Evolutionary conservation across 495 filamentous ascomycete genomes (phyloP), one percentile per base, ranked within the genome.

Genomic region (Penicillium waksmanii): DNA sequence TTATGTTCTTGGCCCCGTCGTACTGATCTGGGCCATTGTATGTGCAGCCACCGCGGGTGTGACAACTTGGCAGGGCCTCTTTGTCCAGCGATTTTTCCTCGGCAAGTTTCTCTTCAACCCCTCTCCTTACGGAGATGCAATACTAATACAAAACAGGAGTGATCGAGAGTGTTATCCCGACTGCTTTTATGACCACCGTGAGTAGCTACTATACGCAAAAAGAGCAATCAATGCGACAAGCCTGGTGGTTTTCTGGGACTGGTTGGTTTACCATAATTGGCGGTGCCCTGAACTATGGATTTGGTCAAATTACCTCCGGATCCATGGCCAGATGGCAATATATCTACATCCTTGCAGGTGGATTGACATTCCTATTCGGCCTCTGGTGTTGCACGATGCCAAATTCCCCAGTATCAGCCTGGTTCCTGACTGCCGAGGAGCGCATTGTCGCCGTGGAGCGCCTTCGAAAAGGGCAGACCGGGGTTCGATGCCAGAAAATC

Each of bases 261-360:
- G 87, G 86, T 8, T 77, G 84, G 60, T 90, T 86, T 73, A 89
- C 85, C 15, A 86, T 90, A 58, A 82, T 90, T 53, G 88, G 88
- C 9, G 77, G 82, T 8, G 85, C 82, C 1, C 69, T 90, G 31
- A 89, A 87, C 70, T 91, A 90, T 67, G 88, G 83, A 0, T 90
- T 90, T 68, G 87, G 80, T 2, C 84, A 89, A 65, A 88, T 90
- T 42, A 76, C 63, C 0, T 71, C 78, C 1, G 86, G 83, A 5
- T 65, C 72, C 0, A 66, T 90, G 55, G 77, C 74, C 35, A 65
- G 81, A 15, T 90, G 88, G 86, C 87, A 89, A 66, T 88, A 87
- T 52, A 87, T 90, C 44, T 89, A 89, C 61, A 76, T 90, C 15
- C 70, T 90, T 35, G 85, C 86, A 11, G 86, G 87, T 0, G 76